Evolutionary conservation across 176 grass and related monocot genomes (phyloP).

Genomic region (Neostapfia colusana): DNA sequence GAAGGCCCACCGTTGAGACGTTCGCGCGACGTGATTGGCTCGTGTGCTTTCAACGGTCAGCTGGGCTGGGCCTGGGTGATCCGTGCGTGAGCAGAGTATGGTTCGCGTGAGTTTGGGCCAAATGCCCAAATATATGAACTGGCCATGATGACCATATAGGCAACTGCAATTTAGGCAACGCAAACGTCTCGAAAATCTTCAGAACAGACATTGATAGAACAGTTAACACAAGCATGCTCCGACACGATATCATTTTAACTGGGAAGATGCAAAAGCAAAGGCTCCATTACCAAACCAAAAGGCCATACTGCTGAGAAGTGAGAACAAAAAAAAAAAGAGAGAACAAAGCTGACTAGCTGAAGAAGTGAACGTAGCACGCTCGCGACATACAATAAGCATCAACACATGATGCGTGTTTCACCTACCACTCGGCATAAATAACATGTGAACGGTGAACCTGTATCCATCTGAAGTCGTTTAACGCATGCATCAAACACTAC

Average conservation of each 20-base stretch:
- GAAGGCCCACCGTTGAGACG: slow-evolving; percentile 16
- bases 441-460: slow-evolving; percentile 18
- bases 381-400: background rate
- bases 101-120: background rate
- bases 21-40: slow-evolving; percentile 56
- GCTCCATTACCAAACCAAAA: background rate
- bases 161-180: background rate
- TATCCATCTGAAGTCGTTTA: background rate
- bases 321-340: no score
- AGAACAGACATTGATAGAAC: background rate
- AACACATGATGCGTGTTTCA: slow-evolving; percentile 28
- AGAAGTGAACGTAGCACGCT: background rate
- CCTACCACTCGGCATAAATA: slow-evolving; percentile 17
- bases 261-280: background rate
- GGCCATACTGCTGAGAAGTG: background rate
- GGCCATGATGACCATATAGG: background rate
- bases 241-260: no score
- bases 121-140: background rate
- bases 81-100: background rate
- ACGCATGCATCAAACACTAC: background rate
- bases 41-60: no score
- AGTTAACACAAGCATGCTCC: background rate
- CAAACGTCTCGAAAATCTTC: background rate
- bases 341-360: no score
- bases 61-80: background rate